Conservation (phyloP, 306 rosid species). For the Vigna hirtella region DNA sequence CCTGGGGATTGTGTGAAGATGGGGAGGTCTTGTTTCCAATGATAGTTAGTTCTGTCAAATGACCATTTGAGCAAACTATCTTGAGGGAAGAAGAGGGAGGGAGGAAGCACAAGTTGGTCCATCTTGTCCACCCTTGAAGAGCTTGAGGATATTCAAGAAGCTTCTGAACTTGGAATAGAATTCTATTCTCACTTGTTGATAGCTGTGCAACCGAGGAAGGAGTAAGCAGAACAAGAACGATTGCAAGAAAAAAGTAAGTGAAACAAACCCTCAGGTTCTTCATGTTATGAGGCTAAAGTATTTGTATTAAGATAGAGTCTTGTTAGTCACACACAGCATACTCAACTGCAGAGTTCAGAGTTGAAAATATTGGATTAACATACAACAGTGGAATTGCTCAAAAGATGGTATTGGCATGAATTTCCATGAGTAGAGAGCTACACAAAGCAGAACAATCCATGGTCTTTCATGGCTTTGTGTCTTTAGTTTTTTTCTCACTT, state of each 20-base stretch:
- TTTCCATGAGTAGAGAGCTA: constrained; percentile 25
- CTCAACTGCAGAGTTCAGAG: constrained; percentile 1
- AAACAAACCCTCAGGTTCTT: constrained; percentile 52
- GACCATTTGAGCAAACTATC: constrained; percentile 69
- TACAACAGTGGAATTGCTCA: constrained; percentile 7
- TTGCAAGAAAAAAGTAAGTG: constrained; percentile 47
- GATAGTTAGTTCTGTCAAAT: constrained; percentile 65
- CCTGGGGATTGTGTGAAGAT: constrained; percentile 46
- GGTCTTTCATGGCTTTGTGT: constrained; percentile 13
- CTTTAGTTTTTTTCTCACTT: background rate
- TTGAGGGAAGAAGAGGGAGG: constrained; percentile 71
- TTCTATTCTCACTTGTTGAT: constrained; percentile 59
- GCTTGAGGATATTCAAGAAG: constrained; percentile 77
- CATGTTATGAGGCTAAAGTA: constrained; percentile 51
- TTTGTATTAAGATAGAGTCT: constrained; percentile 12
- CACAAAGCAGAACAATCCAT: constrained; percentile 34
- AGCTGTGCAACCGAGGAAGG: constrained; percentile 64
- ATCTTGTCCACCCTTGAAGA: constrained; percentile 78
- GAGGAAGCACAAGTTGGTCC: constrained; percentile 87
- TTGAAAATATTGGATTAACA: constrained; percentile 13
- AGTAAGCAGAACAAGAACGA: constrained; percentile 51
- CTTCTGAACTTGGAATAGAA: constrained; percentile 71
- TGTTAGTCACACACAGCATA: background rate
- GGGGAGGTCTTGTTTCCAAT: constrained; percentile 66
- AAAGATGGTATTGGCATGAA: constrained; percentile 17